Evolutionary conservation across 2,329 filamentous ascomycete genomes (phyloP).

Genomic region (Teratosphaeria zuluensis): DNA sequence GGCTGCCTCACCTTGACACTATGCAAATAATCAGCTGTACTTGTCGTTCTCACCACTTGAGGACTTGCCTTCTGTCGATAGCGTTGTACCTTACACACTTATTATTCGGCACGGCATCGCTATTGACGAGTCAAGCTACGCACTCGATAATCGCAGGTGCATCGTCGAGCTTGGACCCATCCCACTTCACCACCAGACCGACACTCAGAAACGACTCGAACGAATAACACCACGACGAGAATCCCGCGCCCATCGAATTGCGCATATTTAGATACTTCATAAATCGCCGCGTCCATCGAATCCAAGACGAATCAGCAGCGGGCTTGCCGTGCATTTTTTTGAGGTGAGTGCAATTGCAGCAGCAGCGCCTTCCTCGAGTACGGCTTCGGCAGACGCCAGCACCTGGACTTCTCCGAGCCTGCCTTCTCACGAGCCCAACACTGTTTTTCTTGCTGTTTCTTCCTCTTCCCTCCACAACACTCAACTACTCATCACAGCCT

Average conservation of each 20-base stretch:
- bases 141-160: background rate
- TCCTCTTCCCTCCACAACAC: conserved; percentile 10
- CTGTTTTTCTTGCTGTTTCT: conserved; percentile 10
- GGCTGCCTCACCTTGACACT: conserved; percentile 5
- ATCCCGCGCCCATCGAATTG: background rate
- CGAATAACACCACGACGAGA: background rate
- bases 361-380: conserved; percentile 6
- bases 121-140: conserved; percentile 2
- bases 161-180: background rate
- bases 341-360: conserved; percentile 1
- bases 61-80: conserved; percentile 6
- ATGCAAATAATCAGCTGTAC: conserved; percentile 4
- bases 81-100: conserved; percentile 1
- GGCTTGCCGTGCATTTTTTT: background rate
- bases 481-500: conserved; percentile 17
- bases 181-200: background rate
- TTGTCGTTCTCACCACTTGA: conserved; percentile 4
- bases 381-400: background rate
- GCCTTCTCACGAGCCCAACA: background rate
- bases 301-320: background rate
- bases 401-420: background rate
- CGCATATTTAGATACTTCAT: background rate
- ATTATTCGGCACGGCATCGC: conserved; percentile 6
- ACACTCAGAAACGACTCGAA: background rate
- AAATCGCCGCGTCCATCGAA: background rate